phyloP scores from a whole-genome alignment of 768 basidiomycete species.

The Russula foetens region DNA sequence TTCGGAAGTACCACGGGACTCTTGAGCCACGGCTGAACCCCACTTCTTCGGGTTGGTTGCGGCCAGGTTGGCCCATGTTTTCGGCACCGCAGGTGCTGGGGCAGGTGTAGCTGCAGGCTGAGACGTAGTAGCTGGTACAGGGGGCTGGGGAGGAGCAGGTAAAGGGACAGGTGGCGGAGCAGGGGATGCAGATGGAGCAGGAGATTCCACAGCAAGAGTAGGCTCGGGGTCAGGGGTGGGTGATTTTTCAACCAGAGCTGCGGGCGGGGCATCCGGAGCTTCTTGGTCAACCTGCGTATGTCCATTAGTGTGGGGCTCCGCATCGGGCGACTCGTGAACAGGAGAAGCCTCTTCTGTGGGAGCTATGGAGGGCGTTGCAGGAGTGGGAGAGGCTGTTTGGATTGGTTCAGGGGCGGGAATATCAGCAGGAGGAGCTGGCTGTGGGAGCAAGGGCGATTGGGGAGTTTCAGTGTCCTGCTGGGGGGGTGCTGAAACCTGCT shows the following conservation, averaged over 20 bases:
- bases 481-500: conserved; percentile 41
- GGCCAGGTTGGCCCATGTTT: conserved; percentile 90
- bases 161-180: conserved; percentile 24
- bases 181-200: conserved; percentile 25
- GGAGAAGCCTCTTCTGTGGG: conserved; percentile 28
- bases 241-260: conserved; percentile 27
- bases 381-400: conserved; percentile 33
- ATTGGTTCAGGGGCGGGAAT: conserved; percentile 27
- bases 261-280: conserved; percentile 25
- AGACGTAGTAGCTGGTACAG: conserved; percentile 25
- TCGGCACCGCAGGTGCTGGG: conserved; percentile 45
- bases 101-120: conserved; percentile 34
- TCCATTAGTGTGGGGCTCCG: conserved; percentile 24
- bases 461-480: conserved; percentile 24
- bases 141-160: conserved; percentile 22
- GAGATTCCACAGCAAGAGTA: conserved; percentile 22
- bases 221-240: conserved; percentile 29
- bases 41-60: conserved; percentile 77
- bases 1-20: conserved; percentile 70
- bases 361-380: conserved; percentile 35
- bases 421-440: conserved; percentile 22
- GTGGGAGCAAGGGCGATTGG: conserved; percentile 15
- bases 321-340: conserved; percentile 26
- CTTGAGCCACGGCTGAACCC: conserved; percentile 74
- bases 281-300: conserved; percentile 33